Base-by-base conservation (phyloP, 75 land plant genomes). In the Larix kaempferi region DNA sequence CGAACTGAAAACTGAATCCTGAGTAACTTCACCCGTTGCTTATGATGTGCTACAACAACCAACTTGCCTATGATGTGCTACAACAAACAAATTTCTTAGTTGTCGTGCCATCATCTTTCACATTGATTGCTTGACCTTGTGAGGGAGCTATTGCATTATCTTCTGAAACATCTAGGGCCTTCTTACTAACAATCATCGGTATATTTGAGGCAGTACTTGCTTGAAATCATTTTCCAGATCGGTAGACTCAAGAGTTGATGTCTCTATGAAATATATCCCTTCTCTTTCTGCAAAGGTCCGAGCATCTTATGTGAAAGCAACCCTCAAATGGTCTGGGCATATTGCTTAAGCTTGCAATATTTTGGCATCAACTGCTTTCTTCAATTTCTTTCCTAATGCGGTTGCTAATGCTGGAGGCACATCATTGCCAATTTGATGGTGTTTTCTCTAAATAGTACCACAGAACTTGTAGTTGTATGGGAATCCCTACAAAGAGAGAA, bases 341-440 rank as follows among this genome's bases (percentile, higher is more conserved):
- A n/a, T n/a, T n/a, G n/a, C 52, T 44, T 10, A 44, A 44, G 52
- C 52, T 10, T 44, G 8, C 52, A 44, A 19, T 59, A 6, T 59
- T 19, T 59, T 59, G 19, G 62, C 62, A 59, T 87, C 89, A 5
- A 91, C 44, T 25, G 86, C 99, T 84, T 90, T 93, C 83, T 90
- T 93, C 60, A 96, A 92, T 78, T 87, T 96, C 33, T 90, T 81
- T 5, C 99, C 99, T 17, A 96, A 63, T 17, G 99, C 99, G 71
- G 77, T 84, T 7, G 99, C 94, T 75, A 96, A 78, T 6, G 96
- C 91, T 75, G 99, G 99, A 22, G 99, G 99, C 73, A 96, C 99
- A 77, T 96, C 99, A 82, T 96, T 96, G 12, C 99, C 99, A 82
- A 96, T 91, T 78, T 96, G 99, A 57, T 92, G 76, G 73, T 96